Conservation (phyloP, 2,329 filamentous ascomycete species). For the Phyllosticta citriasiana region DNA sequence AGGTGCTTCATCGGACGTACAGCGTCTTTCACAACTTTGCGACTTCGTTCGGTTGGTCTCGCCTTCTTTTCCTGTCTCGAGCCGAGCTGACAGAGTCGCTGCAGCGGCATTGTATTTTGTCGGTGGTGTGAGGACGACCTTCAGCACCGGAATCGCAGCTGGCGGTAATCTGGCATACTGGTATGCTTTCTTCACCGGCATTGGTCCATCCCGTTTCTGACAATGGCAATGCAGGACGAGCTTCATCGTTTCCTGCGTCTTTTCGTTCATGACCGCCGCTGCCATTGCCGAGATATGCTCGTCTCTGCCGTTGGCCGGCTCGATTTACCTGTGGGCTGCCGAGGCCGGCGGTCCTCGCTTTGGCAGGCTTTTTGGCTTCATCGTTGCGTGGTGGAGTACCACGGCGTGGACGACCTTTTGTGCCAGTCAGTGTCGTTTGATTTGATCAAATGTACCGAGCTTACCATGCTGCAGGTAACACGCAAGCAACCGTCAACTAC, state of each 20-base stretch:
- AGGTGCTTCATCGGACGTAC: slow-evolving; percentile 8
- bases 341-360: slow-evolving; percentile 46
- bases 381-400: slow-evolving; percentile 56
- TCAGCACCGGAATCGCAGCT: slow-evolving; percentile 52
- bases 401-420: slow-evolving; percentile 48
- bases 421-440: background rate
- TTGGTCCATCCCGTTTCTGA: background rate
- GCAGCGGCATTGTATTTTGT: slow-evolving; percentile 52
- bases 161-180: slow-evolving; percentile 53
- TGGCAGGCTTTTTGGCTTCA: slow-evolving; percentile 47
- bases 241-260: slow-evolving; percentile 49
- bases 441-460: background rate
- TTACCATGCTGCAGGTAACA: slow-evolving; percentile 20
- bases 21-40: slow-evolving; percentile 7
- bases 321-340: slow-evolving; percentile 53
- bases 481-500: slow-evolving; percentile 30
- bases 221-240: slow-evolving; percentile 39
- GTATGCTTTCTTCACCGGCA: slow-evolving; percentile 21
- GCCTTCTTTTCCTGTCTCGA: background rate
- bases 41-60: slow-evolving; percentile 3
- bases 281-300: slow-evolving; percentile 53
- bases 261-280: slow-evolving; percentile 51
- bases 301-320: slow-evolving; percentile 48
- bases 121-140: slow-evolving; percentile 50
- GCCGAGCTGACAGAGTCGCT: slow-evolving; percentile 4